Evolutionary conservation across 2,329 filamentous ascomycete species (phyloP).

Genomic region (Penicillium paneum): DNA sequence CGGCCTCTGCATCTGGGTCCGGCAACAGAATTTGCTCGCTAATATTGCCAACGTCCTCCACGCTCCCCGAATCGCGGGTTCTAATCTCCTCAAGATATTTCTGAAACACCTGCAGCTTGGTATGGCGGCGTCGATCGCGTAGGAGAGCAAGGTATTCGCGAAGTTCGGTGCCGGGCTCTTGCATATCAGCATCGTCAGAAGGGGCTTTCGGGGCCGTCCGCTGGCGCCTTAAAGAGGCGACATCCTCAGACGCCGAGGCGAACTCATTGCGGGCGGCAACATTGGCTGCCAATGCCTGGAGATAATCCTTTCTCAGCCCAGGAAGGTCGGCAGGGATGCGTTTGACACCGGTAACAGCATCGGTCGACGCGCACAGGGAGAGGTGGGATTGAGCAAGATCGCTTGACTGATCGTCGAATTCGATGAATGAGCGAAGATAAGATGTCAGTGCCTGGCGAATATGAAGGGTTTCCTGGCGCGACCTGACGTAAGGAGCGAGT

Average conservation of each 20-base stretch:
- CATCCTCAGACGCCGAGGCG: conserved; percentile 32
- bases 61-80: conserved; percentile 20
- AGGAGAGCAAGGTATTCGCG: conserved; percentile 46
- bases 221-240: conserved; percentile 28
- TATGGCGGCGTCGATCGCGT: conserved; percentile 45
- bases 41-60: conserved; percentile 22
- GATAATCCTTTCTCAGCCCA: conserved; percentile 44
- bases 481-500: conserved; percentile 40
- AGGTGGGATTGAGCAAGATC: conserved; percentile 31
- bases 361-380: conserved; percentile 34
- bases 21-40: conserved; percentile 16
- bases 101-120: conserved; percentile 48
- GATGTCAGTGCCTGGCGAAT: conserved; percentile 41
- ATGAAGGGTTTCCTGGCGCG: conserved; percentile 37
- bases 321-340: conserved; percentile 40
- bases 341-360: conserved; percentile 33
- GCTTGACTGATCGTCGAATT: conserved; percentile 29
- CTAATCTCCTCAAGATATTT: conserved; percentile 45
- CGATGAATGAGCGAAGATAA: conserved; percentile 39
- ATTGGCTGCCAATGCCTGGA: conserved; percentile 46
- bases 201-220: conserved; percentile 22
- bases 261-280: conserved; percentile 41
- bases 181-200: conserved; percentile 12
- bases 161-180: conserved; percentile 28
- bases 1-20: conserved; percentile 19